Evolutionary conservation across 2,329 filamentous ascomycete species (phyloP).

Genomic region (Sordariomycetes sp.): DNA sequence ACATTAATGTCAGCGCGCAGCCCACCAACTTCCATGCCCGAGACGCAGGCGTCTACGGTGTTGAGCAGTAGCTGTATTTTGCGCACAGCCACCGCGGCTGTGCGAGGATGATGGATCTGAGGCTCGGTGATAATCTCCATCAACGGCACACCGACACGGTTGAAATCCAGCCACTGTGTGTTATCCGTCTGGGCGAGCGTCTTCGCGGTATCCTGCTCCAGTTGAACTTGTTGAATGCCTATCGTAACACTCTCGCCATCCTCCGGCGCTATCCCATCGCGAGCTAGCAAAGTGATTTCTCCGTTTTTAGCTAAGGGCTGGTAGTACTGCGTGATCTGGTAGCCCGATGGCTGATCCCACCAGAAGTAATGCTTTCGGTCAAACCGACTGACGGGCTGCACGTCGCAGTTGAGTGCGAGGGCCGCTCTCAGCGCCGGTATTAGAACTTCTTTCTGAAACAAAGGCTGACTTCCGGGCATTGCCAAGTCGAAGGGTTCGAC

Average conservation of each 20-base stretch:
- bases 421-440: slow-evolving; percentile 88
- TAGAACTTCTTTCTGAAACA: slow-evolving; percentile 74
- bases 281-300: slow-evolving; percentile 55
- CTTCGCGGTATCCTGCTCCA: slow-evolving; percentile 97
- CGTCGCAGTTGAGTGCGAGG: slow-evolving; percentile 68
- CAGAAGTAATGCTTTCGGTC: slow-evolving; percentile 99
- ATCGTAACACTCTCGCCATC: slow-evolving; percentile 64
- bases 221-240: slow-evolving; percentile 86
- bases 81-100: slow-evolving; percentile 78
- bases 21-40: slow-evolving; percentile 89
- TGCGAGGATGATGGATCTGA: slow-evolving; percentile 76
- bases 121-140: slow-evolving; percentile 94
- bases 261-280: slow-evolving; percentile 72
- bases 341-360: slow-evolving; percentile 93
- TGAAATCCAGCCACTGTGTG: slow-evolving; percentile 80
- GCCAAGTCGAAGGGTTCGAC: slow-evolving; percentile 84
- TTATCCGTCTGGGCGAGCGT: slow-evolving; percentile 70
- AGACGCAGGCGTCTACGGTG: slow-evolving; percentile 75
- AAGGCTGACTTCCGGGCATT: slow-evolving; percentile 79
- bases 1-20: slow-evolving; percentile 93
- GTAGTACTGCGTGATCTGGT: slow-evolving; percentile 98
- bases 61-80: slow-evolving; percentile 79
- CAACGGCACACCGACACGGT: slow-evolving; percentile 81
- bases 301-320: slow-evolving; percentile 63
- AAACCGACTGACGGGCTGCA: slow-evolving; percentile 73